Percentiles rank a stretch among this genome's conserved stretches.
Conservation (phyloP, 179 eudicot species). For the Camellia oleifera region DNA sequence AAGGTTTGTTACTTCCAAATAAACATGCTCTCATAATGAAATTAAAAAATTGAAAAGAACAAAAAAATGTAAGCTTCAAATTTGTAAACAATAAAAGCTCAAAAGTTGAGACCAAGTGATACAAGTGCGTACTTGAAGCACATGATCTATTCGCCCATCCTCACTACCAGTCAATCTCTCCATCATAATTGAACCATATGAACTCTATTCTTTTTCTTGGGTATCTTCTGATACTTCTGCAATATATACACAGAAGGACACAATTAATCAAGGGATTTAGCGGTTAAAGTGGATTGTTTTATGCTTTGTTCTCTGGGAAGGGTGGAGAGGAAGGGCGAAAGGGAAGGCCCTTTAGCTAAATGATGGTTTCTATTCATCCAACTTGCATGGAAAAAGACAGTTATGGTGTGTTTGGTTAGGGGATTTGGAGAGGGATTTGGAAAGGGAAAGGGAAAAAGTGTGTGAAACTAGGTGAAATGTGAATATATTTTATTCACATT, state of each 20-base stretch:
- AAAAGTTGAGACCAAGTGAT: conserved; percentile 8
- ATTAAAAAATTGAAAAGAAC: background rate
- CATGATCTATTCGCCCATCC: conserved; percentile 87
- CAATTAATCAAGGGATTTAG: background rate
- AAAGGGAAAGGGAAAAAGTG: too few relatives aligned
- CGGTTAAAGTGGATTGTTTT: background rate
- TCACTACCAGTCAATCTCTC: conserved; percentile 79
- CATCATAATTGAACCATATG: conserved; percentile 88
- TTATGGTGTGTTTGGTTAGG: too few relatives aligned
- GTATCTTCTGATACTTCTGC: conserved; percentile 55
- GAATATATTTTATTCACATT: too few relatives aligned
- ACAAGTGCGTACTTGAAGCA: conserved; percentile 66
- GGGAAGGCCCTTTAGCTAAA: background rate
- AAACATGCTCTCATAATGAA: background rate
- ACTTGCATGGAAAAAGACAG: background rate
- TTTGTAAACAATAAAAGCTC: background rate
- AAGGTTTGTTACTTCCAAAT: background rate
- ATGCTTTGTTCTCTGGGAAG: conserved; percentile 8
- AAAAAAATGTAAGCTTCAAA: background rate
- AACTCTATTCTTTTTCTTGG: conserved; percentile 49
- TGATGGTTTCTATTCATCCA: background rate
- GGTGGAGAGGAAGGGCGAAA: background rate
- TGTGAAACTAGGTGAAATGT: too few relatives aligned
- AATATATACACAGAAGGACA: conserved; percentile 10
- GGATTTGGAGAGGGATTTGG: too few relatives aligned